A percentile compares a stretch with the other conserved stretches of the same genome.
Conservation (phyloP, 176 grass and related monocot species). For the Avena insularis region DNA sequence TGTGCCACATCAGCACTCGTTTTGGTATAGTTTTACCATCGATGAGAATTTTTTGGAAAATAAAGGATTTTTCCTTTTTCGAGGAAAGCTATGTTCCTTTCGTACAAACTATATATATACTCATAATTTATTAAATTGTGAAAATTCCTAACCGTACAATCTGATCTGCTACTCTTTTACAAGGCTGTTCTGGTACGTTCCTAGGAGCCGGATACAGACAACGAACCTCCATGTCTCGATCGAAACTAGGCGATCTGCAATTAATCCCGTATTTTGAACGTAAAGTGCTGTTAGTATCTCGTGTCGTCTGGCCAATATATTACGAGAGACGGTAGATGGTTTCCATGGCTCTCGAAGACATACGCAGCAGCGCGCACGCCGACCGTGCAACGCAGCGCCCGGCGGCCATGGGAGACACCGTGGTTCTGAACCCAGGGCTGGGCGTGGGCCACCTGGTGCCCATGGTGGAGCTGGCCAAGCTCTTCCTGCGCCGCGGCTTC, state of each 20-base stretch:
- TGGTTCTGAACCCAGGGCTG: conserved; percentile 54
- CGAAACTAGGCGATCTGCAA: background rate
- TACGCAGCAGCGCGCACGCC: background rate
- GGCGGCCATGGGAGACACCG: conserved; percentile 40
- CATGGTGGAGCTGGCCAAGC: conserved; percentile 59
- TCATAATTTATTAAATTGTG: too few relatives aligned
- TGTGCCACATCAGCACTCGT: too few relatives aligned
- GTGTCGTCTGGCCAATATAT: background rate
- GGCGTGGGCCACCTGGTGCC: conserved; percentile 64
- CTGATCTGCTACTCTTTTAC: too few relatives aligned
- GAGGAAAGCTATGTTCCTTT: too few relatives aligned
- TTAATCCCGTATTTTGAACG: background rate
- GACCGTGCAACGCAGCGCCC: background rate
- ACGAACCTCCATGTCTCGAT: background rate
- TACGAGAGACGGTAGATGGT: background rate
- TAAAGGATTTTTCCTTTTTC: too few relatives aligned
- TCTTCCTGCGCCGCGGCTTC: conserved; percentile 47
- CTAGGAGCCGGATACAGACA: background rate
- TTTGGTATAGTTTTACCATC: too few relatives aligned
- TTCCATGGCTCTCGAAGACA: background rate
- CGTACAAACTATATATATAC: too few relatives aligned
- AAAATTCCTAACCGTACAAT: too few relatives aligned
- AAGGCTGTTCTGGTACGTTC: too few relatives aligned
- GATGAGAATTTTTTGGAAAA: too few relatives aligned
- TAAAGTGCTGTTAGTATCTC: background rate